Evolutionary conservation across 768 basidiomycete species (phyloP).

Genomic region (Macrolepiota albuminosa): DNA sequence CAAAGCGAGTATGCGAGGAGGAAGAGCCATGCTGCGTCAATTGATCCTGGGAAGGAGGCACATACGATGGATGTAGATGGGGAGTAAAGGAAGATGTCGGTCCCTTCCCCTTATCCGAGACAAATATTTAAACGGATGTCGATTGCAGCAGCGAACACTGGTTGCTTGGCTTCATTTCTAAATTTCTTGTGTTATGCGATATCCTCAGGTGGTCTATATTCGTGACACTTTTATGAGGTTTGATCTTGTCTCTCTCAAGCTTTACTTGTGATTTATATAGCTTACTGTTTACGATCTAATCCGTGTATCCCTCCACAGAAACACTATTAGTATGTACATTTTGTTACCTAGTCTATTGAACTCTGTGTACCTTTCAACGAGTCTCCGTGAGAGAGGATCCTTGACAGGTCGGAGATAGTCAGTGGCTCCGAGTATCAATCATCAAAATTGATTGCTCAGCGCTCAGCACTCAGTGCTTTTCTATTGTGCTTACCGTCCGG

Average conservation of each 20-base stretch:
- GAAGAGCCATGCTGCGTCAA: conserved; percentile 34
- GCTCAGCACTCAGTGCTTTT: no score
- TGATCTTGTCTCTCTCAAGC: background rate
- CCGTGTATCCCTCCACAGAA: background rate
- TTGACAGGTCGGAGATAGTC: no score
- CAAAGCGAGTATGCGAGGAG: conserved; percentile 72
- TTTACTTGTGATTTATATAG: background rate
- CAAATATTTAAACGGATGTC: background rate
- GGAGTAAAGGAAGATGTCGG: background rate
- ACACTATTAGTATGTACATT: background rate
- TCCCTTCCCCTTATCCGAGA: background rate
- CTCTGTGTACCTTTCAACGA: background rate
- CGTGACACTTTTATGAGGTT: background rate
- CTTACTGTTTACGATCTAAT: background rate
- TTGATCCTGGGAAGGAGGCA: conserved; percentile 3
- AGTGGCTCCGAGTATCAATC: no score
- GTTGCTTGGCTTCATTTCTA: background rate
- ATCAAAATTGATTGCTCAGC: no score
- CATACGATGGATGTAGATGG: conserved; percentile 11
- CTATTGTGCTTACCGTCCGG: no score
- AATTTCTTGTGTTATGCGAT: background rate
- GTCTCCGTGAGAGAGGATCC: background rate
- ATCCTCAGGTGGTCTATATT: background rate
- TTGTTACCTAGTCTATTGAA: background rate
- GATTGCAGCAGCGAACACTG: background rate